Conservation (phyloP, 768 basidiomycete species). For the Kwoniella shandongensis region DNA sequence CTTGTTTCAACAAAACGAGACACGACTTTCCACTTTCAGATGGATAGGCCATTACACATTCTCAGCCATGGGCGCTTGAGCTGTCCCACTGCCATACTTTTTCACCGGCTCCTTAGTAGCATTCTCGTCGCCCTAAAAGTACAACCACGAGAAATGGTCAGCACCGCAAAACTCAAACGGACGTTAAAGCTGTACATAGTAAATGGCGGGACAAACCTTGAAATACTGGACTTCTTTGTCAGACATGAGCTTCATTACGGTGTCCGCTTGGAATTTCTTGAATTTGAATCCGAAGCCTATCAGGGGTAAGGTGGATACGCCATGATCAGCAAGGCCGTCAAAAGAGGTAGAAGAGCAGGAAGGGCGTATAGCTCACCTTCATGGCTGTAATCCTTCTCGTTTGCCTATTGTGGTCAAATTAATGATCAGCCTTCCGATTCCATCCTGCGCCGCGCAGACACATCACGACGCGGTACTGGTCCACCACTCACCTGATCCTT, state of each 20-base stretch:
- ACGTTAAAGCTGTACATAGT: no score
- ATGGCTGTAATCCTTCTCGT: slow-evolving; percentile 57
- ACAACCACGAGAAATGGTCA: neutral
- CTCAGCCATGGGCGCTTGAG: slow-evolving; percentile 33
- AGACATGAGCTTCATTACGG: slow-evolving; percentile 41
- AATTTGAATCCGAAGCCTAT: slow-evolving; percentile 53
- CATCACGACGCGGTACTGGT: no score
- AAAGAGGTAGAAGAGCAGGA: neutral
- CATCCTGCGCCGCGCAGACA: no score
- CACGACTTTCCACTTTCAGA: no score
- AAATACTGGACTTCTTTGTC: slow-evolving; percentile 39
- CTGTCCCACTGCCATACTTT: slow-evolving; percentile 42
- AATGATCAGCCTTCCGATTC: slow-evolving; percentile 50
- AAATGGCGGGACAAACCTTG: slow-evolving; percentile 26
- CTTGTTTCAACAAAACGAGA: no score
- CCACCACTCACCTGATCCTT: slow-evolving; percentile 20
- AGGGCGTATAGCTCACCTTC: slow-evolving; percentile 44
- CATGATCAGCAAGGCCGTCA: neutral
- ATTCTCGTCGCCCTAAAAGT: slow-evolving; percentile 37
- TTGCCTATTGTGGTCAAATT: slow-evolving; percentile 56
- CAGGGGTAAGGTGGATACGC: neutral
- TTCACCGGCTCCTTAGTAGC: slow-evolving; percentile 42
- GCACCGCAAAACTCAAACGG: neutral
- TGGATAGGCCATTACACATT: slow-evolving; percentile 19
- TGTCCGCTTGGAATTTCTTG: slow-evolving; percentile 57